Evolutionary conservation across 495 filamentous ascomycete genomes (phyloP), one percentile per base, ranked within the genome.

Genomic region (Tuber borchii): DNA sequence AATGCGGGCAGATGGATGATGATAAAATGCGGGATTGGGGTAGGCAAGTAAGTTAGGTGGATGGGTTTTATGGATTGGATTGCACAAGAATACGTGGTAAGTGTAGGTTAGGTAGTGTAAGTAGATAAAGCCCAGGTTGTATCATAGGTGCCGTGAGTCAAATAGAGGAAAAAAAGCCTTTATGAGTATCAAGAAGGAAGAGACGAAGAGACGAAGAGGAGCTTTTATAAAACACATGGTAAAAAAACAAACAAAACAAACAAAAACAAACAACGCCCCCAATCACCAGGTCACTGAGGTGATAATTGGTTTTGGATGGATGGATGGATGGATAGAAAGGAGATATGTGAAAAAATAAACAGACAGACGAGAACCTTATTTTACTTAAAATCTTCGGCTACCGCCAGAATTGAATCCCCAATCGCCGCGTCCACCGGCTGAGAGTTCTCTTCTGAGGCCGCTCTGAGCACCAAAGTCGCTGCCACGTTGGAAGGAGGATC

Each of bases 321-420:
- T n/a, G 34, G 34, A 65, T 65, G 26, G 56, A 65, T 34, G 56
- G 26, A 34, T 65, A 14, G 34, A 65, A 34, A 34, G 56, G 26
- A 34, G 46, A 70, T 51, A 75, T 65, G 74, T 56, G 71, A 71
- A 42, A 72, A 20, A 79, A 40, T 31, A 70, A 79, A 79, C 34
- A 75, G 72, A 61, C 20, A 76, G 40, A 65, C 76, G 34, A 70
- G 73, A 76, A 79, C 74, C n/a, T n/a, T 65, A 74, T 78, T 46
- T 76, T 22, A 14, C 51, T 68, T 76, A 73, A 43, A 42, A 79
- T 68, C 70, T 75, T 39, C 74, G 77, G 46, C 26, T 17, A 34
- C 56, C 26, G 26, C n/a, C 14, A 8, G 56, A 65, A 65, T 48
- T 39, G 45, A 70, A 70, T 20, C 76, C 72, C 19, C 65, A 46